phyloP scores from a whole-genome alignment of 75 land plant genomes.

The Pinus taeda region DNA sequence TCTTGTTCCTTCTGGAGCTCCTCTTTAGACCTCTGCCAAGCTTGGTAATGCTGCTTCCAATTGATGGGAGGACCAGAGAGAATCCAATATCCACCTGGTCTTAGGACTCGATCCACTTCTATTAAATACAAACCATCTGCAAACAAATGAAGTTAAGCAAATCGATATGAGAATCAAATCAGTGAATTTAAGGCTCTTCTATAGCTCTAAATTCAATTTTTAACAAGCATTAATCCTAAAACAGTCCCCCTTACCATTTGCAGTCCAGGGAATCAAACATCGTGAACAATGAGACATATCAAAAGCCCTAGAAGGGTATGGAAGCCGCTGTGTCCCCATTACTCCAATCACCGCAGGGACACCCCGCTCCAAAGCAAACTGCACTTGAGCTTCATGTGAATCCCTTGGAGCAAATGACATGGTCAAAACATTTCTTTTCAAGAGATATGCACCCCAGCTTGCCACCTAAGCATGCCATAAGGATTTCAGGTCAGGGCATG shows the following conservation, averaged over 20 bases:
- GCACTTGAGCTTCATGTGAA: conserved; percentile 86
- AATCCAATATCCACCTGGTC: conserved; percentile 96
- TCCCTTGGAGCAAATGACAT: conserved; percentile 97
- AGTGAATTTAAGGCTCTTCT: not conserved
- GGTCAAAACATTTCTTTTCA: conserved; percentile 70
- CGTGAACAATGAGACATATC: conserved; percentile 94
- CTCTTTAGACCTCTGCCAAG: conserved; percentile 81
- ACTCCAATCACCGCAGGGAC: conserved; percentile 94
- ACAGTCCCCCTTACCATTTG: conserved; percentile 52
- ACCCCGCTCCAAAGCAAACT: conserved; percentile 93
- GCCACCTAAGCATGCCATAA: conserved; percentile 60
- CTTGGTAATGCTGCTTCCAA: conserved; percentile 70
- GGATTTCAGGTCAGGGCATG: not conserved
- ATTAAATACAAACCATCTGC: conserved; percentile 82
- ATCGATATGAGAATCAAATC: not conserved
- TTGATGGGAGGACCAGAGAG: conserved; percentile 94
- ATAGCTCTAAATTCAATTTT: not conserved
- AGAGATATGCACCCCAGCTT: conserved; percentile 94
- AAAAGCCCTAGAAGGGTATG: conserved; percentile 84
- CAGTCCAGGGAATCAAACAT: conserved; percentile 82
- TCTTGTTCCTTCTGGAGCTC: conserved; percentile 76
- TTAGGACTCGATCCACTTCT: conserved; percentile 91
- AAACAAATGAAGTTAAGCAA: not conserved
- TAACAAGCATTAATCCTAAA: not conserved
- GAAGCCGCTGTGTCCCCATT: conserved; percentile 66